Evolutionary conservation across 2,329 filamentous ascomycete genomes (phyloP).

Genomic region (Echinosphaeria canescens): DNA sequence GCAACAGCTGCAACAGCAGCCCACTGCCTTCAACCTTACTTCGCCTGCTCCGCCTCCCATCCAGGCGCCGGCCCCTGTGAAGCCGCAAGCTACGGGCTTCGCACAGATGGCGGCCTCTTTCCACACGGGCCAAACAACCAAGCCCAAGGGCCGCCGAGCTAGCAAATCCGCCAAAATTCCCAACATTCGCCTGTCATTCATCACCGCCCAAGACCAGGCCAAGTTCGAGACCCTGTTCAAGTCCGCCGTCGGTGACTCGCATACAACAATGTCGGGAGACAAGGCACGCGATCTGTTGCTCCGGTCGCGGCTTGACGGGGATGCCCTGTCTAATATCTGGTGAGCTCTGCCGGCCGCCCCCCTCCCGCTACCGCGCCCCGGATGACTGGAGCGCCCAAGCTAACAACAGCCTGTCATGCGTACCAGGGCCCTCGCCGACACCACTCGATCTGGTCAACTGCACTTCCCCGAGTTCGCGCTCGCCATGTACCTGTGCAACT

Average conservation of each 20-base stretch:
- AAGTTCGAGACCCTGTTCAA: conserved; percentile 98
- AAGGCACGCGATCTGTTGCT: conserved; percentile 79
- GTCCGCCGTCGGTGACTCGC: conserved; percentile 67
- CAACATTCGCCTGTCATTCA: conserved; percentile 85
- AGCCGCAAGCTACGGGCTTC: conserved; percentile 45
- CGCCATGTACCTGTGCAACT: conserved; percentile 95
- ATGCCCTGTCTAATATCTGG: conserved; percentile 86
- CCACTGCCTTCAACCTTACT: conserved; percentile 21
- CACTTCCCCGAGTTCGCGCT: conserved; percentile 96
- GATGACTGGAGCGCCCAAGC: no score
- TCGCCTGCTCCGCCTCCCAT: conserved; percentile 23
- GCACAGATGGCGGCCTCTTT: conserved; percentile 46
- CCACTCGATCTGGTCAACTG: conserved; percentile 86
- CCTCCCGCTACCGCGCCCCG: conserved; percentile 1
- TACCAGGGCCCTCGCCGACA: conserved; percentile 70
- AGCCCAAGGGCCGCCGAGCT: conserved; percentile 20
- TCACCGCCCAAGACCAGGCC: conserved; percentile 81
- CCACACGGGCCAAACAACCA: conserved; percentile 24
- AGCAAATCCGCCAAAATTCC: conserved; percentile 59
- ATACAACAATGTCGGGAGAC: conserved; percentile 77
- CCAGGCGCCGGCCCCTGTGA: conserved; percentile 12
- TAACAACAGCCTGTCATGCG: no score
- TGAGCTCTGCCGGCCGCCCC: no score
- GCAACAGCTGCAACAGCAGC: conserved; percentile 19
- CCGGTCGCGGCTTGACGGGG: conserved; percentile 71